A percentile compares a stretch with the other conserved stretches of the same genome.
These are phyloP conservation scores for Botrytis fabae DNA, from an alignment of 2,329 filamentous ascomycete species.

Conservation along the genomic window DNA sequence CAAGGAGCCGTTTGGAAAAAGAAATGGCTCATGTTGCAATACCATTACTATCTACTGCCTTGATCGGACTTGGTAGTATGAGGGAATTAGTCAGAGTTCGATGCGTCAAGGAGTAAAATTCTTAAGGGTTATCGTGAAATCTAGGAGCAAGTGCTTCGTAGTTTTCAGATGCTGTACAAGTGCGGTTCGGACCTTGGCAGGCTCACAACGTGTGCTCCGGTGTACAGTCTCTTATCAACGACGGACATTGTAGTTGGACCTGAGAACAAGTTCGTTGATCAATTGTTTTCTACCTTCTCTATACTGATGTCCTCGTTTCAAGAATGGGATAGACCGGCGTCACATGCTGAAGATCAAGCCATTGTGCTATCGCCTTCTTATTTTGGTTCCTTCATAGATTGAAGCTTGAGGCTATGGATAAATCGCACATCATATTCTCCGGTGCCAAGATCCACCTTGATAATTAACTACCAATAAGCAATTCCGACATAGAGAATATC, in stretches of 20 bases:
- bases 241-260: constrained; percentile 12
- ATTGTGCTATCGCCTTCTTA: not conserved
- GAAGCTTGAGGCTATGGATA: constrained; percentile 1
- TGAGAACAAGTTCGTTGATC: constrained; percentile 8
- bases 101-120: not conserved
- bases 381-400: not conserved
- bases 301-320: not conserved
- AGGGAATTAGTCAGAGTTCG: constrained; percentile 13
- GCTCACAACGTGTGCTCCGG: constrained; percentile 8
- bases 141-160: constrained; percentile 14
- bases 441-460: not conserved
- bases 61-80: not conserved
- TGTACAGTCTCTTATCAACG: constrained; percentile 8
- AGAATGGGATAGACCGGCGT: constrained; percentile 4
- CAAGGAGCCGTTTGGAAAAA: constrained; percentile 1
- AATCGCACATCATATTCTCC: not conserved
- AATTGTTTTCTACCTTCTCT: constrained; percentile 11
- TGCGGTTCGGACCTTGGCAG: constrained; percentile 13
- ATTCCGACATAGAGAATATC: not conserved
- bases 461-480: constrained; percentile 14
- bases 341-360: constrained; percentile 5
- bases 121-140: constrained; percentile 14
- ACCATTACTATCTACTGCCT: not conserved
- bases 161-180: constrained; percentile 16
- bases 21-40: constrained; percentile 20